Conservation (phyloP, 1,284 basidiomycete species). For the Somion occarium region DNA sequence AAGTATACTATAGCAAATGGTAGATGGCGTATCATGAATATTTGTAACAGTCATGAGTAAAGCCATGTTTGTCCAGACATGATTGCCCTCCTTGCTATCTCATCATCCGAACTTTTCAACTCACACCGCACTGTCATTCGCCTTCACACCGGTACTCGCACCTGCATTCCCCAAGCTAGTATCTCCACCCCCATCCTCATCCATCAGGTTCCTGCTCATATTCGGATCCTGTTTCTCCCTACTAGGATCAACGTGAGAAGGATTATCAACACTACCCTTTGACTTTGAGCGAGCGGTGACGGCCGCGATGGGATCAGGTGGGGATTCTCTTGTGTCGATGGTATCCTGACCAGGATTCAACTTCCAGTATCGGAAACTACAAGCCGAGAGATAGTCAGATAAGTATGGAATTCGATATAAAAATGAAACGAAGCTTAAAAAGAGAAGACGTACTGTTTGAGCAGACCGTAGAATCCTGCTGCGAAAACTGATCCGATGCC, state of each 20-base stretch:
- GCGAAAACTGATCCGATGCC: conserved; percentile 57
- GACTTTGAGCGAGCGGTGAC: conserved; percentile 7
- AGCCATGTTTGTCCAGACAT: no score
- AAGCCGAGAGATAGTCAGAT: not conserved
- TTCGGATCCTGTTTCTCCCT: not conserved
- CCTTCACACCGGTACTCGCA: not conserved
- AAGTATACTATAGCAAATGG: no score
- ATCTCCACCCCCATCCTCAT: no score
- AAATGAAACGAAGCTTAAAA: conserved; percentile 2
- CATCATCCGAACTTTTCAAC: no score
- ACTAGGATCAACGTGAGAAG: not conserved
- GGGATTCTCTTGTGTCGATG: conserved; percentile 34
- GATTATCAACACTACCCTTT: not conserved
- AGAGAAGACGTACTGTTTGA: conserved; percentile 58
- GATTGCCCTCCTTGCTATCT: no score
- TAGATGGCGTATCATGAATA: no score
- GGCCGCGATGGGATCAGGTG: conserved; percentile 28
- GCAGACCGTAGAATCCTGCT: conserved; percentile 47
- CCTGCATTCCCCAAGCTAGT: no score
- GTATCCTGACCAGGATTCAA: conserved; percentile 52
- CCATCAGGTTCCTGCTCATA: not conserved
- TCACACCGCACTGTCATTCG: conserved; percentile 12
- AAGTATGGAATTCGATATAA: not conserved
- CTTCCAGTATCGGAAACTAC: conserved; percentile 43
- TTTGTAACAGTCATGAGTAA: no score